phyloP scores from a whole-genome alignment of 2,329 filamentous ascomycete genomes.

The Ophiostoma novo-ulmi region DNA sequence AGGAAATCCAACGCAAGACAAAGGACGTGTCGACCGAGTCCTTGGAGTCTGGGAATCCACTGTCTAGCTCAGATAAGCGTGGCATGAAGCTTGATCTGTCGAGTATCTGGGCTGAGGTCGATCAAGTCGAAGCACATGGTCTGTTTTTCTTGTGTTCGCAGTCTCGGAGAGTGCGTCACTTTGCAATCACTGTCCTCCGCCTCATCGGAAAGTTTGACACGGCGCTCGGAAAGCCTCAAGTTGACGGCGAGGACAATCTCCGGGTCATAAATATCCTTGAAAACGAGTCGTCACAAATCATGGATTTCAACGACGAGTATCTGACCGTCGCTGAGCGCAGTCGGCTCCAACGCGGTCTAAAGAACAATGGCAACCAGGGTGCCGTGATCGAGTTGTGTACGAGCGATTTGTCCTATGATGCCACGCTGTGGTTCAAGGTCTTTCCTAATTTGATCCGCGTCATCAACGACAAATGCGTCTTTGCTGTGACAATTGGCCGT shows the following conservation, averaged over 20 bases:
- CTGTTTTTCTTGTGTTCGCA: conserved; percentile 97
- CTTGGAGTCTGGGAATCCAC: conserved; percentile 48
- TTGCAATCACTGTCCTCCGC: conserved; percentile 85
- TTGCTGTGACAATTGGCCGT: conserved; percentile 82
- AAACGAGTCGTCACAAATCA: conserved; percentile 77
- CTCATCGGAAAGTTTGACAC: conserved; percentile 91
- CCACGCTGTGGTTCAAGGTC: conserved; percentile 94
- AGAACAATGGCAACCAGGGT: conserved; percentile 75
- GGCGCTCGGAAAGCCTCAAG: conserved; percentile 66
- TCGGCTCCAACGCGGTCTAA: conserved; percentile 81
- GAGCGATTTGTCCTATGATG: conserved; percentile 91
- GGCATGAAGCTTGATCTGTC: conserved; percentile 78
- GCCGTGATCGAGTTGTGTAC: conserved; percentile 90
- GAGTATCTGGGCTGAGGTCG: conserved; percentile 84
- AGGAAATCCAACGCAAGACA: conserved; percentile 85
- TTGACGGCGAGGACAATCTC: conserved; percentile 50
- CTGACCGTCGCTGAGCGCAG: conserved; percentile 89
- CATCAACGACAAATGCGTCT: conserved; percentile 84
- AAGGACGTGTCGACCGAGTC: conserved; percentile 61
- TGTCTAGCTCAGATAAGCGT: conserved; percentile 56
- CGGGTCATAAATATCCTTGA: conserved; percentile 90
- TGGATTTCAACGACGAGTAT: conserved; percentile 88
- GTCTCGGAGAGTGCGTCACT: conserved; percentile 79
- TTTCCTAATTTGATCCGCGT: conserved; percentile 92
- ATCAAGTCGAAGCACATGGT: conserved; percentile 94